Conservation (phyloP, 225 moss, liverwort and hornwort species). For the Lunularia cruciata region DNA sequence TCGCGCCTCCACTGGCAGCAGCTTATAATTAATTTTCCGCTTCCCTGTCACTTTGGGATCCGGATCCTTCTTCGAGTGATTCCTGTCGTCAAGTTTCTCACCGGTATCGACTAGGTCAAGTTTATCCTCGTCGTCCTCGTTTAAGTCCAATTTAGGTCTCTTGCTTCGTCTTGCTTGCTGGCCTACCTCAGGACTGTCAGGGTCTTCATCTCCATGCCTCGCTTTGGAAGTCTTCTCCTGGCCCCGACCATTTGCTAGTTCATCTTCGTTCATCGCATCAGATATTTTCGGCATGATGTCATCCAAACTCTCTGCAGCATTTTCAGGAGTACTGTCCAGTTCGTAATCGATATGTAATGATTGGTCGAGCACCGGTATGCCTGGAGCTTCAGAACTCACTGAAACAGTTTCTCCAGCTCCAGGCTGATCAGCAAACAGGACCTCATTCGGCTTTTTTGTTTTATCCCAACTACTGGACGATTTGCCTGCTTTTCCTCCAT, state of each 20-base stretch:
- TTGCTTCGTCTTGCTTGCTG: conserved; percentile 7
- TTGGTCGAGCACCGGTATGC: neutral
- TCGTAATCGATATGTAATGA: neutral
- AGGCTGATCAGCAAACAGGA: neutral
- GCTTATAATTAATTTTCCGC: conserved; percentile 23
- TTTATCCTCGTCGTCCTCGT: neutral
- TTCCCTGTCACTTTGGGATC: neutral
- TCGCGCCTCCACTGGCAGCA: conserved; percentile 77
- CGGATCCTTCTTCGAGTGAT: neutral
- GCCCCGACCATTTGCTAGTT: neutral
- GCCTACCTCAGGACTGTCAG: neutral
- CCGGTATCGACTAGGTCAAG: too few relatives aligned
- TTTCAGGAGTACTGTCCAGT: neutral
- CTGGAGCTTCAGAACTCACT: neutral
- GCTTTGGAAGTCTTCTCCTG: neutral
- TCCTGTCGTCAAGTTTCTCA: neutral
- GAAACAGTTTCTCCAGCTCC: neutral
- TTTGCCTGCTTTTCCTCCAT: neutral
- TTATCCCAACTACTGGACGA: neutral
- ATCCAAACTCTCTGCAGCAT: neutral
- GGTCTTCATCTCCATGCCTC: neutral
- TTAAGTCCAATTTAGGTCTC: conserved; percentile 8
- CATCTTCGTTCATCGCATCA: neutral
- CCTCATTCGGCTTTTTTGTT: neutral
- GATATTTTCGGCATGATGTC: neutral